A percentile compares a stretch with the other conserved stretches of the same genome.
Conservation (phyloP, 2,329 filamentous ascomycete species). For the Coniochaeta sp. region DNA sequence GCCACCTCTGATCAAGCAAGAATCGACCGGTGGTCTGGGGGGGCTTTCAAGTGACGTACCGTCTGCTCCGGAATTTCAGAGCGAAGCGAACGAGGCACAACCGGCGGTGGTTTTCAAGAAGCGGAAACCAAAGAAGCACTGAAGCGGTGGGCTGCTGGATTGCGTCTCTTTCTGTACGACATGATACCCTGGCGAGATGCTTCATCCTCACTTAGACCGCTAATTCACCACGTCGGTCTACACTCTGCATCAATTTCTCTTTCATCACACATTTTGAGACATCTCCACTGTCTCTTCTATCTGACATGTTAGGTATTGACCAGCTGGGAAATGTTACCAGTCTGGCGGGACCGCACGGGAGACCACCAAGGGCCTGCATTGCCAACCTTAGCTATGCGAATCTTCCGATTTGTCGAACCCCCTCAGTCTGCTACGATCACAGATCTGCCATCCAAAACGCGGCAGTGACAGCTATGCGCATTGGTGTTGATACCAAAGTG, state of each 20-base stretch:
- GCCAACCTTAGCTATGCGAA: not conserved
- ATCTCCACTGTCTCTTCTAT: not conserved
- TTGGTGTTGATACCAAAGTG: not conserved
- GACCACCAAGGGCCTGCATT: not conserved
- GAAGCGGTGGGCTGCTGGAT: slow-evolving; percentile 10
- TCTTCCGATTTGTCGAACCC: not conserved
- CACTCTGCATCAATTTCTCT: no score
- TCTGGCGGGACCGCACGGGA: not conserved
- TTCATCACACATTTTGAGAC: not conserved
- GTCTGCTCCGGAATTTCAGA: slow-evolving; percentile 15
- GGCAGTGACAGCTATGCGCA: not conserved
- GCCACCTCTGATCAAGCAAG: slow-evolving; percentile 30
- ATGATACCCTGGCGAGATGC: not conserved
- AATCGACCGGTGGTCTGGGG: slow-evolving; percentile 23
- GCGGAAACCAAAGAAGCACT: slow-evolving; percentile 63
- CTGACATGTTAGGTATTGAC: not conserved
- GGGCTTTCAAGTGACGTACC: slow-evolving; percentile 7
- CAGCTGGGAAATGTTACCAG: not conserved
- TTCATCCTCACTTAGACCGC: not conserved
- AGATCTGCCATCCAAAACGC: not conserved
- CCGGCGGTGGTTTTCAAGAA: slow-evolving; percentile 69
- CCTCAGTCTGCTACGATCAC: not conserved
- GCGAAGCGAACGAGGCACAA: slow-evolving; percentile 20
- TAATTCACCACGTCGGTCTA: not conserved
- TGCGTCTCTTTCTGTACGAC: not conserved